A percentile compares a stretch with the other conserved stretches of the same genome.
These are phyloP conservation scores for Glycine tomentella DNA, from an alignment of 306 rosid genomes.

Conservation along the genomic window DNA sequence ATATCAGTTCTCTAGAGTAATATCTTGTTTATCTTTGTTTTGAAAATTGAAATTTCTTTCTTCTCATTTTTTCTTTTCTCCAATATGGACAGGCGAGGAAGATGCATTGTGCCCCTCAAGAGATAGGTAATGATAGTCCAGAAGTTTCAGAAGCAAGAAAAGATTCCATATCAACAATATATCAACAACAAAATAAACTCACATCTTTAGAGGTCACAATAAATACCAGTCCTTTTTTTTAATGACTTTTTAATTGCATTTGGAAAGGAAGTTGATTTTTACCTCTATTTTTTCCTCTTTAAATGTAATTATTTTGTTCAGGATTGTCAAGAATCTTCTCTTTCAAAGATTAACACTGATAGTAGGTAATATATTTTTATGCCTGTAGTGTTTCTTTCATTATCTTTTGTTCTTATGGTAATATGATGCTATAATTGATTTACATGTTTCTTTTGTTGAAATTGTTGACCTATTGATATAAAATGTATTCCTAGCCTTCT, in stretches of 20 bases:
- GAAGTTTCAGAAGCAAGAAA: constrained; percentile 58
- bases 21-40: constrained; percentile 20
- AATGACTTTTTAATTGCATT: constrained; percentile 29
- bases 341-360: constrained; percentile 56
- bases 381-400: constrained; percentile 34
- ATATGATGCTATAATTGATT: constrained; percentile 1
- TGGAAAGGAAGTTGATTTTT: constrained; percentile 19
- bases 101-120: constrained; percentile 69
- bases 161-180: constrained; percentile 49
- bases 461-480: constrained; percentile 13
- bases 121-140: constrained; percentile 54
- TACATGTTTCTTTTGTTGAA: constrained; percentile 25
- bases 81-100: constrained; percentile 60
- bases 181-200: constrained; percentile 47
- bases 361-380: constrained; percentile 60
- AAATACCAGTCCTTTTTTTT: constrained; percentile 41
- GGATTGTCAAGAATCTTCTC: constrained; percentile 66
- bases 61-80: constrained; percentile 11
- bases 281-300: constrained; percentile 15
- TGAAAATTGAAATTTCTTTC: constrained; percentile 26
- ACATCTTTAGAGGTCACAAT: constrained; percentile 55
- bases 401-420: constrained; percentile 28
- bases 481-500: constrained; percentile 25
- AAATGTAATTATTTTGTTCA: constrained; percentile 51
- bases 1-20: constrained; percentile 4